Evolutionary conservation across 768 basidiomycete genomes (phyloP).

Genomic region (Chalciporus chontae): DNA sequence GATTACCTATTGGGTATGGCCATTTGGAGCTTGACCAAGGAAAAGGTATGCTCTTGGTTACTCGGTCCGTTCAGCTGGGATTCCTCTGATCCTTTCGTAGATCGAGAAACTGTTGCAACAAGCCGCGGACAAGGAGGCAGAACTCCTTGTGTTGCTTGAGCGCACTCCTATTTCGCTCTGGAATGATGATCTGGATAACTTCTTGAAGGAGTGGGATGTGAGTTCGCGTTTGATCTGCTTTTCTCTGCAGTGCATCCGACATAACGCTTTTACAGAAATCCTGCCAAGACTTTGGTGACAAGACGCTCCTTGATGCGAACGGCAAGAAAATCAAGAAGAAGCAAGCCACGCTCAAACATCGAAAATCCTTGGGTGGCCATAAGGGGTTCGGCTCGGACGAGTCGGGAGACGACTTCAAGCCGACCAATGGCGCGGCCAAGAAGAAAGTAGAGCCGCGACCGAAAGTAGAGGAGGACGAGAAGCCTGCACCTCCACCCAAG

Average conservation of each 20-base stretch:
- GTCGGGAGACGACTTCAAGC: constrained; percentile 56
- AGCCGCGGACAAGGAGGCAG: constrained; percentile 76
- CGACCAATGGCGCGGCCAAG: constrained; percentile 44
- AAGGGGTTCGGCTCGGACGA: constrained; percentile 34
- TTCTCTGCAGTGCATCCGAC: constrained; percentile 4
- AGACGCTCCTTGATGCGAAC: constrained; percentile 42
- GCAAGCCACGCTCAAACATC: constrained; percentile 51
- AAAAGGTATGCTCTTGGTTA: constrained; percentile 57
- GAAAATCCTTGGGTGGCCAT: constrained; percentile 47
- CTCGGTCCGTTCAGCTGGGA: neutral
- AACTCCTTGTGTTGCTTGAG: constrained; percentile 74
- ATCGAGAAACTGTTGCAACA: constrained; percentile 82
- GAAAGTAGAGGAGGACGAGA: constrained; percentile 39
- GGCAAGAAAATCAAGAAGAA: constrained; percentile 56
- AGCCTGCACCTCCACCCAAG: constrained; percentile 25
- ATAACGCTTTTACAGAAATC: constrained; percentile 29
- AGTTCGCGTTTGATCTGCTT: constrained; percentile 26
- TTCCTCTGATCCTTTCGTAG: constrained; percentile 35
- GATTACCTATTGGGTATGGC: constrained; percentile 96
- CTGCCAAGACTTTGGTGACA: constrained; percentile 42
- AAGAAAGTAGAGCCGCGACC: constrained; percentile 31
- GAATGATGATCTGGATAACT: constrained; percentile 84
- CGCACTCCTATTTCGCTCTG: constrained; percentile 81
- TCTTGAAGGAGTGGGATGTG: constrained; percentile 84
- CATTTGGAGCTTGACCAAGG: constrained; percentile 91